Conservation (phyloP, 345 rosid genomes). For the Salix koriyanagi region DNA sequence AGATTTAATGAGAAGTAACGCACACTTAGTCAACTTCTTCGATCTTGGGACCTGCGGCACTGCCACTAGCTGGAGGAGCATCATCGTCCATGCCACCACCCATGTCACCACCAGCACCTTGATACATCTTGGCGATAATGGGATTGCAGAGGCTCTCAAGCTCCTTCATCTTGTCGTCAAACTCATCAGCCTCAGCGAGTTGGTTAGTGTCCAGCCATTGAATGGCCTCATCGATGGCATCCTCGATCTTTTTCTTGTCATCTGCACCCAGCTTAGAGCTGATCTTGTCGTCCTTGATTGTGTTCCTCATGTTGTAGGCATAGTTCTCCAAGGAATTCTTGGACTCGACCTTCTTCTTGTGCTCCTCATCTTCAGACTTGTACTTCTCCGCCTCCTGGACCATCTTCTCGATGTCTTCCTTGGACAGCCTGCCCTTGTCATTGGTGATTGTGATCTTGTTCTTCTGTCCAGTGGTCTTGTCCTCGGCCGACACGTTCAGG, state of each 20-base stretch:
- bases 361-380: slow-evolving; percentile 27
- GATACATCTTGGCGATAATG: slow-evolving; percentile 28
- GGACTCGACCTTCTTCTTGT: slow-evolving; percentile 30
- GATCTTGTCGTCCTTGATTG: slow-evolving; percentile 24
- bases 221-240: slow-evolving; percentile 25
- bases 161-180: slow-evolving; percentile 29
- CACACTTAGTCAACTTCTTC: slow-evolving; percentile 25
- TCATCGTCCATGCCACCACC: slow-evolving; percentile 25
- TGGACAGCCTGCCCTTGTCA: slow-evolving; percentile 26
- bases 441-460: slow-evolving; percentile 33
- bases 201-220: slow-evolving; percentile 27
- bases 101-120: slow-evolving; percentile 19
- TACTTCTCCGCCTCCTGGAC: slow-evolving; percentile 27
- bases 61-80: slow-evolving; percentile 23
- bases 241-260: slow-evolving; percentile 31
- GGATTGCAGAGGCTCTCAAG: slow-evolving; percentile 28
- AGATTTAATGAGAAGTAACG: not conserved
- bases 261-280: slow-evolving; percentile 15
- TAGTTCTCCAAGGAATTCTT: slow-evolving; percentile 26
- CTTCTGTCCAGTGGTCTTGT: slow-evolving; percentile 31
- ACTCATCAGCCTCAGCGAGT: slow-evolving; percentile 23
- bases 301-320: slow-evolving; percentile 28
- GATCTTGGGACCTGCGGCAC: slow-evolving; percentile 31
- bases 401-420: slow-evolving; percentile 32
- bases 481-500: slow-evolving; percentile 34